Evolutionary conservation across 2,329 filamentous ascomycete genomes (phyloP).

Genomic region (Blumeriella jaapii): DNA sequence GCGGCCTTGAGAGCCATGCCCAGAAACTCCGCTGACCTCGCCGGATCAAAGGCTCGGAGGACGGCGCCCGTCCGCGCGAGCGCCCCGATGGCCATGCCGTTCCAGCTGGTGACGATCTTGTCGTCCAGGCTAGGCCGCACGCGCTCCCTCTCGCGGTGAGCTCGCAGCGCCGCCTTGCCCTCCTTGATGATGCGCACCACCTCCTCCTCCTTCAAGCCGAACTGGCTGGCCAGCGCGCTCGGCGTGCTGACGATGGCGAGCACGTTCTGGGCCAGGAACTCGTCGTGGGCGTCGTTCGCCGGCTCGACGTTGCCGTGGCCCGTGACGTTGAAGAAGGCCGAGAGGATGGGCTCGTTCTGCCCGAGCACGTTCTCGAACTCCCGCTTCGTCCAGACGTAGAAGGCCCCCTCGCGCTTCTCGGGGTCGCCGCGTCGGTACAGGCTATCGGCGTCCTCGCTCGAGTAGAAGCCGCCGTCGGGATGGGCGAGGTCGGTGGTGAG

Average conservation of each 20-base stretch:
- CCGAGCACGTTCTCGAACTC: conserved; percentile 73
- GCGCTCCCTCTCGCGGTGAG: conserved; percentile 62
- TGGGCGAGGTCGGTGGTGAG: conserved; percentile 63
- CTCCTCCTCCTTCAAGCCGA: conserved; percentile 59
- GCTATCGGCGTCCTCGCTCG: conserved; percentile 86
- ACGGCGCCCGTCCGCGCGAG: conserved; percentile 65
- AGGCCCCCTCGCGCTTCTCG: conserved; percentile 83
- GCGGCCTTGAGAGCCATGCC: conserved; percentile 56
- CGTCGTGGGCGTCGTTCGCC: conserved; percentile 78
- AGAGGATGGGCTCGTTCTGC: conserved; percentile 59
- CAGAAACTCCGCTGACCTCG: conserved; percentile 49
- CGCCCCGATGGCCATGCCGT: conserved; percentile 75
- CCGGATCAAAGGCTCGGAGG: conserved; percentile 47
- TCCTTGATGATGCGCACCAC: conserved; percentile 54
- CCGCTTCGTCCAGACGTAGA: conserved; percentile 85
- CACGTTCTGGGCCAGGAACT: conserved; percentile 91
- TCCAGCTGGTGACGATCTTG: conserved; percentile 80
- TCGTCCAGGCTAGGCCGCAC: conserved; percentile 71
- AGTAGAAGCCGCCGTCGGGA: conserved; percentile 64
- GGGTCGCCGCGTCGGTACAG: conserved; percentile 59
- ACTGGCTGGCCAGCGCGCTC: conserved; percentile 59
- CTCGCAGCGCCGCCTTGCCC: conserved; percentile 56
- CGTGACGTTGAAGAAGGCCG: conserved; percentile 73
- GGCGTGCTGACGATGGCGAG: conserved; percentile 59
- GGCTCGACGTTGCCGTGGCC: conserved; percentile 77